Base-by-base conservation (phyloP, 352 stramenopile species). In the Phytophthora constricta region DNA sequence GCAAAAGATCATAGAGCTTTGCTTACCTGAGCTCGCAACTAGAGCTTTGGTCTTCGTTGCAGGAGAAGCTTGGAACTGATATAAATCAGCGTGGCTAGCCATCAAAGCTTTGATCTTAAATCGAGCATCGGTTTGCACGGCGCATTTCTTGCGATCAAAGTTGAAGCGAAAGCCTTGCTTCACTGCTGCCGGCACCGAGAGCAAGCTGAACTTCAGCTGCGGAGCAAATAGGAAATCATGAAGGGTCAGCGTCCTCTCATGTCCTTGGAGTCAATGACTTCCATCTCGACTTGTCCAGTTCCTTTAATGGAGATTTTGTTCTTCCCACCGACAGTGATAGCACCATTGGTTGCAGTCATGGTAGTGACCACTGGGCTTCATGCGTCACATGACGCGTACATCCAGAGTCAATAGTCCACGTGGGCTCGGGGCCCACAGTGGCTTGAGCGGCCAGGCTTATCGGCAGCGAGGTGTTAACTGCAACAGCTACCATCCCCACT, bases 221-320 rank as follows among this genome's bases (percentile, higher is more conserved):
- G 53, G 37, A 2, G 42, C 52, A 14, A 47, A 53, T 5, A 61
- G 34, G 13, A 58, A 27, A 20, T 5, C 47, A 20, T 62, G 19
- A 50, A 60, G 52, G 45, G 10, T 63, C 27, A 59, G 22, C 9
- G n/a, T 66, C 27, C 49, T 56, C 33, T 3, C 8, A 48, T 64
- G 14, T 47, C 49, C 52, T 73, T 73, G 31, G 58, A 70, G 63
- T 60, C 53, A 7, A 14, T 53, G 55, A 70, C 63, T 49, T 42
- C 17, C 45, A 72, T 28, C 4, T 62, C 31, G 47, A 72, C 49
- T 3, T 60, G 46, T 19, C 63, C 58, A 58, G 46, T 70, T 2
- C 58, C 58, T 55, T 65, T 16, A 37, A 64, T 64, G 4, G 23
- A 34, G 22, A 56, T 56, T 10, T 56, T 14, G 25, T 61, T 45